Evolutionary conservation across 768 basidiomycete genomes (phyloP).

Genomic region (Trametes meyenii): DNA sequence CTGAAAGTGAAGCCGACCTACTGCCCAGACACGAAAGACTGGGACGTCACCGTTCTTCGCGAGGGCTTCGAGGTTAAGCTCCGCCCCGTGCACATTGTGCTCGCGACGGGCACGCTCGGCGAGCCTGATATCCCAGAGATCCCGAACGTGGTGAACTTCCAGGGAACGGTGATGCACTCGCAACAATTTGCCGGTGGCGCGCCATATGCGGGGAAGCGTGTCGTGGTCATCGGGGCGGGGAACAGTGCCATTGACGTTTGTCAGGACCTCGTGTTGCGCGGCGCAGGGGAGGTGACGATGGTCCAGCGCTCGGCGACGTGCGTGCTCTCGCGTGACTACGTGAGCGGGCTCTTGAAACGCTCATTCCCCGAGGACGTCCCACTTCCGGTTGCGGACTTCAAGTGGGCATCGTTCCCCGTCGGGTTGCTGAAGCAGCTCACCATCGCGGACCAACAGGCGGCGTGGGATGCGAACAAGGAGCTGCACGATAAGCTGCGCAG

Average conservation of each 20-base stretch:
- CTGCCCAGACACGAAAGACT: conserved; percentile 42
- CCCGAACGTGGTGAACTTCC: conserved; percentile 48
- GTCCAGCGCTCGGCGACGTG: conserved; percentile 44
- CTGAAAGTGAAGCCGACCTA: conserved; percentile 42
- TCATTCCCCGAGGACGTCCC: conserved; percentile 33
- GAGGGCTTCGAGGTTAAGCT: conserved; percentile 41
- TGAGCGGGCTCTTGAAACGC: not conserved
- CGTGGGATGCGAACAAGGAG: conserved; percentile 32
- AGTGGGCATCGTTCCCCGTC: conserved; percentile 38
- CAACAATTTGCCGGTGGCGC: conserved; percentile 48
- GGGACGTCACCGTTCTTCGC: conserved; percentile 49
- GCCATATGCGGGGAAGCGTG: conserved; percentile 62
- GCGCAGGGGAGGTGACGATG: conserved; percentile 42
- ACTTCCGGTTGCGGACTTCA: conserved; percentile 40
- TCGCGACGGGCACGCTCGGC: conserved; percentile 58
- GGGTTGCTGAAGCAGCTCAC: conserved; percentile 4
- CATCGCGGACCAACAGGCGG: conserved; percentile 13
- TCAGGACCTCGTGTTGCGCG: conserved; percentile 39
- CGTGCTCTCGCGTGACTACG: conserved; percentile 29
- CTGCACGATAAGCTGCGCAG: conserved; percentile 41
- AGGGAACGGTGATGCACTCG: conserved; percentile 58
- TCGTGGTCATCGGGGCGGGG: conserved; percentile 68
- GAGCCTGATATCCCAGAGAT: conserved; percentile 48
- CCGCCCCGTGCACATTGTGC: conserved; percentile 52
- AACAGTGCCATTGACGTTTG: conserved; percentile 42